These are phyloP conservation scores for Zygnema circumcarinatum DNA, from an alignment of 139 green algal genomes.

Conservation along the genomic window DNA sequence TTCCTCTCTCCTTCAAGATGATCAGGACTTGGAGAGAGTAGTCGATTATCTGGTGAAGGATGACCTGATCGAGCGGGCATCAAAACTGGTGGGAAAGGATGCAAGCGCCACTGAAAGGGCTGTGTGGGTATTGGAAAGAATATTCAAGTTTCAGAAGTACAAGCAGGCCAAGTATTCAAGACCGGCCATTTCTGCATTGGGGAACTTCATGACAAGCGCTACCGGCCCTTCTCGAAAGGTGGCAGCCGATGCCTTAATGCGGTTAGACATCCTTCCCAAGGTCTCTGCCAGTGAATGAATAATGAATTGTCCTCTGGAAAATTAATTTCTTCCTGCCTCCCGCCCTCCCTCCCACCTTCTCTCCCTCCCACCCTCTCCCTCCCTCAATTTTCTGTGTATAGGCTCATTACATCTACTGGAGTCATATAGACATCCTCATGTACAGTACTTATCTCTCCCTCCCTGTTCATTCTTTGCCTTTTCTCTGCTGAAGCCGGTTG, in stretches of 20 bases:
- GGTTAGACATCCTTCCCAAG: conserved; percentile 21
- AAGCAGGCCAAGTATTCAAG: conserved; percentile 24
- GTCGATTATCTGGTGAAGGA: conserved; percentile 39
- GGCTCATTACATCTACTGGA: too few species aligned
- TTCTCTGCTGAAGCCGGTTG: too few species aligned
- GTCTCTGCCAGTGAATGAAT: background rate
- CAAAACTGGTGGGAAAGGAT: conserved; percentile 2
- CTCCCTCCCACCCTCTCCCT: too few species aligned
- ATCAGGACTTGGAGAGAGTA: conserved; percentile 37
- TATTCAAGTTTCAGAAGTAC: conserved; percentile 46
- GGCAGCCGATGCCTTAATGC: conserved; percentile 36
- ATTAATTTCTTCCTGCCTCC: too few species aligned
- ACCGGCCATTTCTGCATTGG: conserved; percentile 20
- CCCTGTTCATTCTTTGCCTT: too few species aligned
- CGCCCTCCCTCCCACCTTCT: too few species aligned
- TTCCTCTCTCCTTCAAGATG: conserved; percentile 18
- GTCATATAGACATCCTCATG: too few species aligned
- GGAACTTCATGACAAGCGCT: conserved; percentile 32
- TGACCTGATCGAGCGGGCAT: conserved; percentile 16
- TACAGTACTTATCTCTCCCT: too few species aligned
- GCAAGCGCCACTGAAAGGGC: conserved; percentile 6
- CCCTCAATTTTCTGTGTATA: too few species aligned
- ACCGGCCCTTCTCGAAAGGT: conserved; percentile 17
- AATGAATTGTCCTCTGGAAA: too few species aligned
- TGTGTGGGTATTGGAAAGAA: conserved; percentile 29